Conservation (phyloP, 805 yeast species). For the Metschnikowia kunwiensis region DNA sequence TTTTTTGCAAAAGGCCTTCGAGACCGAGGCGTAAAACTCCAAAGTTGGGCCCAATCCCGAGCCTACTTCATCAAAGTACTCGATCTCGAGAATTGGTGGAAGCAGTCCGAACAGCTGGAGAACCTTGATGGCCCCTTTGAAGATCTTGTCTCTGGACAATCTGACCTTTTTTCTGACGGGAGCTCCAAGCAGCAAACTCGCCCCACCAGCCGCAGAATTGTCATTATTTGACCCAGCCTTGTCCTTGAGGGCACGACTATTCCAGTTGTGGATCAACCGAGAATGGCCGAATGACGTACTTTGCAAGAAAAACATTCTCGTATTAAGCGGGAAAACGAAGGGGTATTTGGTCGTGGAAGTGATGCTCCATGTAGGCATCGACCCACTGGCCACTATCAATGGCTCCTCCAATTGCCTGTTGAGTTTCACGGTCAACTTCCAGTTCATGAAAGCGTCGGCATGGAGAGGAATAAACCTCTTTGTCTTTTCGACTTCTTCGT, state of each 20-base stretch:
- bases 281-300: slow-evolving; percentile 91
- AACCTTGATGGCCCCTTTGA: slow-evolving; percentile 77
- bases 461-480: slow-evolving; percentile 19
- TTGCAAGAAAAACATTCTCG: slow-evolving; percentile 73
- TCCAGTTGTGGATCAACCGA: slow-evolving; percentile 78
- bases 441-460: slow-evolving; percentile 53
- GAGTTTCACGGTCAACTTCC: slow-evolving; percentile 81
- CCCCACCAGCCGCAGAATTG: slow-evolving; percentile 1
- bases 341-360: slow-evolving; percentile 71
- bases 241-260: slow-evolving; percentile 23
- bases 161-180: slow-evolving; percentile 77
- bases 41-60: slow-evolving; percentile 95
- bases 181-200: slow-evolving; percentile 59
- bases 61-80: slow-evolving; percentile 89
- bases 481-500: slow-evolving; percentile 15
- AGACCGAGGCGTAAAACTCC: slow-evolving; percentile 83
- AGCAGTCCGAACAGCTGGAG: slow-evolving; percentile 70
- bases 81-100: slow-evolving; percentile 83
- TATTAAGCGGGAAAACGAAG: slow-evolving; percentile 79
- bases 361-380: slow-evolving; percentile 82
- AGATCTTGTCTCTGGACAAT: slow-evolving; percentile 62
- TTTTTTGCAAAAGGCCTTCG: slow-evolving; percentile 64
- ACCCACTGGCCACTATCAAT: slow-evolving; percentile 78
- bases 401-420: slow-evolving; percentile 89
- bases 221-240: slow-evolving; percentile 27